A percentile compares a stretch with the other conserved stretches of the same genome.
Conservation (phyloP, 2,329 filamentous ascomycete genomes). For the Venturia asperata region DNA sequence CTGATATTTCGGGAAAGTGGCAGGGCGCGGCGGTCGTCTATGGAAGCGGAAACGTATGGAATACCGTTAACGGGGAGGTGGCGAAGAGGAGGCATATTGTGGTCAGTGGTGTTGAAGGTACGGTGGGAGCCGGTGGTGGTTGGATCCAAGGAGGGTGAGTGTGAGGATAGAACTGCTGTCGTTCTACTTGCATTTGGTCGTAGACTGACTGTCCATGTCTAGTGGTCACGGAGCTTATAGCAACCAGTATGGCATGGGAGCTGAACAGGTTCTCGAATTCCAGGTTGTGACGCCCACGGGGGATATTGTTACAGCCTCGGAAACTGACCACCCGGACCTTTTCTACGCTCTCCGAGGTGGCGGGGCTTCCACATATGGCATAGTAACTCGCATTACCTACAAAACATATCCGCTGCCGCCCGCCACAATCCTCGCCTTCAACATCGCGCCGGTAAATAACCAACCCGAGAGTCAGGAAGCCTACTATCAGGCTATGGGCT, state of each 20-base stretch:
- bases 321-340: conserved; percentile 31
- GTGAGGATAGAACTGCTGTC: background rate
- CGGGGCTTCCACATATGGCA: conserved; percentile 33
- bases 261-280: conserved; percentile 40
- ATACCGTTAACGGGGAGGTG: background rate
- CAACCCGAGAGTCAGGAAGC: background rate
- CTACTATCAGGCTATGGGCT: conserved; percentile 19
- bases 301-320: conserved; percentile 30
- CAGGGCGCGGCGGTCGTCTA: conserved; percentile 11
- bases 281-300: conserved; percentile 37
- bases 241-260: conserved; percentile 37
- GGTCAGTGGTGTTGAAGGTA: conserved; percentile 16
- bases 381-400: conserved; percentile 32
- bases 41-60: conserved; percentile 7
- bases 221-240: conserved; percentile 38
- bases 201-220: background rate
- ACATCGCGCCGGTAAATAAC: background rate
- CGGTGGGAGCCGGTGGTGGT: conserved; percentile 23
- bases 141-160: conserved; percentile 23
- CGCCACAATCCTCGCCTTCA: conserved; percentile 3
- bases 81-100: conserved; percentile 10
- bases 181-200: background rate
- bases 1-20: conserved; percentile 10
- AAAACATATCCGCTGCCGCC: conserved; percentile 27
- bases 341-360: conserved; percentile 36